Conservation (phyloP, 139 green algal species). For the Coccomyxa sp. region DNA sequence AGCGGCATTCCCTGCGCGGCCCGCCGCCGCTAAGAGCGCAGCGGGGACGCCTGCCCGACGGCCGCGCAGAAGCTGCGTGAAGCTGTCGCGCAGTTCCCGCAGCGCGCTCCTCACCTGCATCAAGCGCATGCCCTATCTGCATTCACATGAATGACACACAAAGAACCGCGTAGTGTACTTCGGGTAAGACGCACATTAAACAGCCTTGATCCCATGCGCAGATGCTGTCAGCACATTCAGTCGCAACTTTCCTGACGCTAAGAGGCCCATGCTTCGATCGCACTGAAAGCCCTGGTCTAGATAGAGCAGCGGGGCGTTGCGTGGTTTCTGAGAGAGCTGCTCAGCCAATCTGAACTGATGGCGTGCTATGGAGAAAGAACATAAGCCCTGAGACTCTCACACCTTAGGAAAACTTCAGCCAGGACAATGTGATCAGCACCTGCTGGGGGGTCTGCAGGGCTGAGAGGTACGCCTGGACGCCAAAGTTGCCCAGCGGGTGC, state of each 20-base stretch:
- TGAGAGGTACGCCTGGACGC: slow-evolving; percentile 58
- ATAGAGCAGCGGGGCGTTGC: background rate
- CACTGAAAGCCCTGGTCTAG: background rate
- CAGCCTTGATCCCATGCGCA: background rate
- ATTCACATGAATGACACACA: too few relatives aligned
- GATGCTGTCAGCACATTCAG: background rate
- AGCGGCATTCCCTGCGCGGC: slow-evolving; percentile 23
- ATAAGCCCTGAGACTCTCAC: too few relatives aligned
- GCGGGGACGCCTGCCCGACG: slow-evolving; percentile 60
- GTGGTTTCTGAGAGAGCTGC: too few relatives aligned
- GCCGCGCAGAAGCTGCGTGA: slow-evolving; percentile 54
- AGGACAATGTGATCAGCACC: background rate
- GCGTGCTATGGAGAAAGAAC: too few relatives aligned
- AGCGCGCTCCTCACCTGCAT: slow-evolving; percentile 42
- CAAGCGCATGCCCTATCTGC: background rate
- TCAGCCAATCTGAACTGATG: too few relatives aligned
- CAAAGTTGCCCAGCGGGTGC: slow-evolving; percentile 72
- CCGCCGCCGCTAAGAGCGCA: slow-evolving; percentile 57
- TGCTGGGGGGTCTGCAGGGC: slow-evolving; percentile 17
- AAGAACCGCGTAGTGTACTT: background rate
- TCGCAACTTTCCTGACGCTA: background rate
- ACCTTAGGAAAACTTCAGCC: background rate
- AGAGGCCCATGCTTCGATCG: background rate
- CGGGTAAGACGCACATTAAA: background rate
- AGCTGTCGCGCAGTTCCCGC: slow-evolving; percentile 35